These are phyloP conservation scores for Yamadazyma oceani DNA, from an alignment of 1,139 yeast species.

Conservation along the genomic window DNA sequence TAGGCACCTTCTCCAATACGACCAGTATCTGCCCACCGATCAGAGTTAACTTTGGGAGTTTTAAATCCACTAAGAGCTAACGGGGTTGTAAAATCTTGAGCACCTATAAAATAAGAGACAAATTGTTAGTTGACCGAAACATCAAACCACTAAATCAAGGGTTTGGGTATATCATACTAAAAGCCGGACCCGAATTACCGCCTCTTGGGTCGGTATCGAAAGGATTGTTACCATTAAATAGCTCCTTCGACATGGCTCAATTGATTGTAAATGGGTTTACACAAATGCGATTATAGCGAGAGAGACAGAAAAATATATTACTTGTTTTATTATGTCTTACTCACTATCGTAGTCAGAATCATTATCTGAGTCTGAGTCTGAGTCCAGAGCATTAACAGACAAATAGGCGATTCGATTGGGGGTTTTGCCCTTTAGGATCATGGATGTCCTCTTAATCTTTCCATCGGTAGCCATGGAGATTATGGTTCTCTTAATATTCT, in stretches of 20 bases:
- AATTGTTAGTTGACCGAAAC: background rate
- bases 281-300: background rate
- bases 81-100: conserved; percentile 26
- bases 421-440: conserved; percentile 31
- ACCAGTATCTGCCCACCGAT: conserved; percentile 27
- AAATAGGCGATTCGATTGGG: conserved; percentile 40
- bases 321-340: no score
- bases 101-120: conserved; percentile 37
- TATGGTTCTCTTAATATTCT: conserved; percentile 39
- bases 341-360: conserved; percentile 6
- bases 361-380: conserved; percentile 14
- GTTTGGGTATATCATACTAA: conserved; percentile 18
- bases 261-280: no score
- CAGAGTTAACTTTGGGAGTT: conserved; percentile 18
- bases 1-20: conserved; percentile 21
- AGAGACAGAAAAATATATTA: no score
- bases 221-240: background rate
- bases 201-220: background rate
- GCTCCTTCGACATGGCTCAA: background rate
- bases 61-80: conserved; percentile 53
- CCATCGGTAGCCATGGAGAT: conserved; percentile 35
- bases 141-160: background rate
- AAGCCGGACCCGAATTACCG: background rate
- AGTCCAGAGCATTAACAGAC: conserved; percentile 10
- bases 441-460: conserved; percentile 34